Conservation (phyloP, 2,329 filamentous ascomycete genomes). For the Talaromyces sp. region DNA sequence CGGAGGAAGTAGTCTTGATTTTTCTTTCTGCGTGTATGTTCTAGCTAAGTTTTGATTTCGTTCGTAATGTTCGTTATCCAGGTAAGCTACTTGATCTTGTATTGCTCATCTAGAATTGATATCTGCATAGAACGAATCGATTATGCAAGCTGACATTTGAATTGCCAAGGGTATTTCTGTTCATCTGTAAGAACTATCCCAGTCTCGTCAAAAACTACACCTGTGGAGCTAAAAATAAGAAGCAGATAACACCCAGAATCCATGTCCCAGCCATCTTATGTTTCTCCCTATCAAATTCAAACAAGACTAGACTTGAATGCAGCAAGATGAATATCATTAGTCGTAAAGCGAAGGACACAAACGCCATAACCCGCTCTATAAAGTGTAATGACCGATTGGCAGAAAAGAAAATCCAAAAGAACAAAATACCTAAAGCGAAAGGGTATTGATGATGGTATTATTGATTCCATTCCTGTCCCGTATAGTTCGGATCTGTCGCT, state of each 20-base stretch:
- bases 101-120: neutral
- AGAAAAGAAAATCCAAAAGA: neutral
- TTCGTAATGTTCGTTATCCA: neutral
- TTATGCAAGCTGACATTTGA: neutral
- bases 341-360: neutral
- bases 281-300: neutral
- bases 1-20: conserved; percentile 10
- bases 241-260: neutral
- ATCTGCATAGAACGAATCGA: neutral
- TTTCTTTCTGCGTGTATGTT: neutral
- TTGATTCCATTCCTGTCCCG: conserved; percentile 30
- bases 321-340: neutral
- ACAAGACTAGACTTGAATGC: neutral
- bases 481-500: conserved; percentile 27
- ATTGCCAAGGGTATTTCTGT: neutral
- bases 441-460: conserved; percentile 14
- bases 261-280: neutral
- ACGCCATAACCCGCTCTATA: conserved; percentile 13
- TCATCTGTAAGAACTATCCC: neutral
- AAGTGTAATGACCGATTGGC: neutral
- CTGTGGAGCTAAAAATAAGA: neutral
- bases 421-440: neutral
- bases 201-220: neutral
- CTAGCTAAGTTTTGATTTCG: neutral
- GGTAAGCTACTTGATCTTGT: neutral